These are phyloP conservation scores for Paraconiothyrium brasiliense DNA, from an alignment of 2,329 filamentous ascomycete genomes.

Conservation along the genomic window DNA sequence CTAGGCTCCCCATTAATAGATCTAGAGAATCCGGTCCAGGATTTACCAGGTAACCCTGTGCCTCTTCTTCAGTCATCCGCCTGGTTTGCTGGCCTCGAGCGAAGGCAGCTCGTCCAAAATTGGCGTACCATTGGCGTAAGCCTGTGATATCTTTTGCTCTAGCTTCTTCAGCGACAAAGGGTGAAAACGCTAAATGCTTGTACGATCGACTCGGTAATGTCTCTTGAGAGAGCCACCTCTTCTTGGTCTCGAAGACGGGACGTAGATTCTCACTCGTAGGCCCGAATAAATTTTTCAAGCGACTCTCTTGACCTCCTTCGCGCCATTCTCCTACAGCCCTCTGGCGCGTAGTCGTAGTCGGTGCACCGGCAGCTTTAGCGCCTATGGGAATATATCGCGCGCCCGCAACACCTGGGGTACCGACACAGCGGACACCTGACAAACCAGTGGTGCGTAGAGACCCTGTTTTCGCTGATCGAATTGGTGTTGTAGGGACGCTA, in stretches of 20 bases:
- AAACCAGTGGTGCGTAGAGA: not conserved
- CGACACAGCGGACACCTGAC: not conserved
- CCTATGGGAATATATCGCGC: slow-evolving; percentile 7
- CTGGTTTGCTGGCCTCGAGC: slow-evolving; percentile 51
- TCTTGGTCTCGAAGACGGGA: slow-evolving; percentile 58
- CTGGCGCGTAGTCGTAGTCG: slow-evolving; percentile 27
- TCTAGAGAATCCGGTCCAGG: slow-evolving; percentile 40
- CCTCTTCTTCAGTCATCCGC: slow-evolving; percentile 49
- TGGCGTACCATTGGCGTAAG: slow-evolving; percentile 65
- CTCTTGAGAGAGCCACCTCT: slow-evolving; percentile 62
- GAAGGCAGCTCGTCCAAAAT: slow-evolving; percentile 54
- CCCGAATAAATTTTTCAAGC: slow-evolving; percentile 62
- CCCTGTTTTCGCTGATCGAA: not conserved
- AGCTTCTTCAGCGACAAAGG: slow-evolving; percentile 54
- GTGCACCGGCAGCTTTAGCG: slow-evolving; percentile 5
- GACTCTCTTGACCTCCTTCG: slow-evolving; percentile 47
- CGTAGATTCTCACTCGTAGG: slow-evolving; percentile 60
- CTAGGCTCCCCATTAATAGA: slow-evolving; percentile 62
- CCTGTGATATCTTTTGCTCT: slow-evolving; percentile 56
- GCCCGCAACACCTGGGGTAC: not conserved
- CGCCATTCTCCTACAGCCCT: slow-evolving; percentile 44
- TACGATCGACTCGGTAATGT: slow-evolving; percentile 57
- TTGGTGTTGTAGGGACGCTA: slow-evolving; percentile 1
- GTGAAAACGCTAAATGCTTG: slow-evolving; percentile 54
- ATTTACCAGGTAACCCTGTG: slow-evolving; percentile 55